phyloP scores from a whole-genome alignment of 768 basidiomycete genomes.

The Candolleomyces eurysporus region DNA sequence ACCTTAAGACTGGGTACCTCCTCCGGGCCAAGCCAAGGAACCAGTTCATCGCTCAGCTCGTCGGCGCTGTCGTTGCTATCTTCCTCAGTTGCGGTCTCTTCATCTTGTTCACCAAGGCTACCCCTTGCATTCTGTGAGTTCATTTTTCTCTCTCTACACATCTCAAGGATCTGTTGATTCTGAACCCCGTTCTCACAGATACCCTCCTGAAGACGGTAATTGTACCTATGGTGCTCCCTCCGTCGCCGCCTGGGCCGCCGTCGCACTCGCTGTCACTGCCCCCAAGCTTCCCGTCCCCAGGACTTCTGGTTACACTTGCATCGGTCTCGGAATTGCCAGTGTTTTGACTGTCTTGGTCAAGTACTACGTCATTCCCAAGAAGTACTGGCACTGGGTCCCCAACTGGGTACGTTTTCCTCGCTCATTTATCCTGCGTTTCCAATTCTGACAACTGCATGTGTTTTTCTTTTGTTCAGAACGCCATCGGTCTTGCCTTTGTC shows the following conservation, averaged over 20 bases:
- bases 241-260: conserved; percentile 56
- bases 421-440: not conserved
- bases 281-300: conserved; percentile 52
- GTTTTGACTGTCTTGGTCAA: conserved; percentile 43
- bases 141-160: not conserved
- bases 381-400: conserved; percentile 48
- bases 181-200: conserved; percentile 5
- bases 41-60: conserved; percentile 61
- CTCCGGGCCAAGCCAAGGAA: conserved; percentile 61
- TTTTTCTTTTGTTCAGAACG: conserved; percentile 31
- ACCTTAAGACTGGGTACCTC: conserved; percentile 70
- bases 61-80: conserved; percentile 56
- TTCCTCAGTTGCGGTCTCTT: conserved; percentile 60
- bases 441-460: not conserved
- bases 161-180: too few species aligned
- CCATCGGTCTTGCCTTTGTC: conserved; percentile 53
- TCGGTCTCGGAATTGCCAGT: conserved; percentile 47
- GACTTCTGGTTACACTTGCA: conserved; percentile 57
- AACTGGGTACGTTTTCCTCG: conserved; percentile 39
- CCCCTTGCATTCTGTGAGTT: conserved; percentile 56
- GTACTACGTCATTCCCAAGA: conserved; percentile 46
- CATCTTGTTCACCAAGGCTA: conserved; percentile 59
- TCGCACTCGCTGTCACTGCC: conserved; percentile 48
- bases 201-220: conserved; percentile 22
- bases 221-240: conserved; percentile 59